Conservation (phyloP, 2,329 filamentous ascomycete genomes). For the Penicillium sp. region DNA sequence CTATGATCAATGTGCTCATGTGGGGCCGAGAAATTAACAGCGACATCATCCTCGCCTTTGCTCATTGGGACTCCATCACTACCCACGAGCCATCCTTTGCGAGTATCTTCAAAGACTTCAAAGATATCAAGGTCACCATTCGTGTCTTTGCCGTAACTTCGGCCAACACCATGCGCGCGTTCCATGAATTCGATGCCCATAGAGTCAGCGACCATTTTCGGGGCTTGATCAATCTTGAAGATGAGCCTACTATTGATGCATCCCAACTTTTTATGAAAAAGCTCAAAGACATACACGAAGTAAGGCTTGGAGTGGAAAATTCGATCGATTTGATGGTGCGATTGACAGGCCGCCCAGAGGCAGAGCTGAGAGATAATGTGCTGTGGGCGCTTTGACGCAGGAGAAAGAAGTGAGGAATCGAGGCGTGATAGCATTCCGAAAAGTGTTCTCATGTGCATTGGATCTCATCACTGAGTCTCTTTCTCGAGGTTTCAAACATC, state of each 20-base stretch:
- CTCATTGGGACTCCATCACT: not conserved
- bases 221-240: not conserved
- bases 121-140: not conserved
- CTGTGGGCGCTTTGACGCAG: not conserved
- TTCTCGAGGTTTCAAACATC: not conserved
- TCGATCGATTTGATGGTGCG: not conserved
- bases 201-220: not conserved
- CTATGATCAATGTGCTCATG: not conserved
- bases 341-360: not conserved
- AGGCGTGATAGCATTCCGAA: not conserved
- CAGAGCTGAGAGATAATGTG: not conserved
- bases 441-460: not conserved
- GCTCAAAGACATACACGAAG: not conserved
- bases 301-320: not conserved
- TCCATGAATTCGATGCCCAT: not conserved
- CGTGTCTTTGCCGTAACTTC: not conserved
- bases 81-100: not conserved
- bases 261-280: not conserved
- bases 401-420: not conserved
- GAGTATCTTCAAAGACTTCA: not conserved
- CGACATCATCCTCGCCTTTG: not conserved
- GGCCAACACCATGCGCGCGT: not conserved
- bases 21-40: not conserved
- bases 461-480: not conserved
- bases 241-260: not conserved